A percentile compares a stretch with the other conserved stretches of the same genome.
phyloP scores from a whole-genome alignment of 2,329 filamentous ascomycete species.

The Malbranchea zuffiana region DNA sequence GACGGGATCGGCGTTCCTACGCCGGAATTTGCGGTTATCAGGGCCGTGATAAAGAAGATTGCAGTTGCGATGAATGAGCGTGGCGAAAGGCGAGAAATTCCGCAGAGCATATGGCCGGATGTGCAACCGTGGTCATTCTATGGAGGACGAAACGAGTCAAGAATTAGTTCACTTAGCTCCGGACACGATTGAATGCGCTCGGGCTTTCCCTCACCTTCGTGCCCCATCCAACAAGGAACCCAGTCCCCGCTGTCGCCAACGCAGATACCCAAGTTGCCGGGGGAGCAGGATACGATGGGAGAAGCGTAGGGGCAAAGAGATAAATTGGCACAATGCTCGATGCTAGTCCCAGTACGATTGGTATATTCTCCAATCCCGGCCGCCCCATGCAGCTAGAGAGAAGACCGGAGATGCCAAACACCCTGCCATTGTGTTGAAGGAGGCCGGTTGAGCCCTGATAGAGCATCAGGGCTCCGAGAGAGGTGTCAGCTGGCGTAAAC shows the following conservation, averaged over 20 bases:
- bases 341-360: conserved; percentile 38
- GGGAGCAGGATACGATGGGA: conserved; percentile 34
- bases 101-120: conserved; percentile 47
- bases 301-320: conserved; percentile 33
- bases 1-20: conserved; percentile 27
- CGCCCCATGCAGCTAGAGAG: conserved; percentile 33
- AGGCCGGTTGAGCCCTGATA: conserved; percentile 41
- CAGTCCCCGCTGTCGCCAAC: conserved; percentile 33
- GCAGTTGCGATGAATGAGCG: conserved; percentile 40
- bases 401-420: conserved; percentile 42
- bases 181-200: not conserved
- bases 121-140: conserved; percentile 43
- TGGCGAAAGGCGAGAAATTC: conserved; percentile 39
- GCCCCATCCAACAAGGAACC: conserved; percentile 41
- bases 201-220: conserved; percentile 36
- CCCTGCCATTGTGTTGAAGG: conserved; percentile 41
- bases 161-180: conserved; percentile 1
- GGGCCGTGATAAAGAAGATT: conserved; percentile 34
- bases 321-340: conserved; percentile 36
- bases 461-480: conserved; percentile 41
- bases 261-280: conserved; percentile 26
- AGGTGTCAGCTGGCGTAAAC: conserved; percentile 45
- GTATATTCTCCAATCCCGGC: conserved; percentile 33
- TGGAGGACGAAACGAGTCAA: conserved; percentile 2
- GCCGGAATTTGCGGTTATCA: conserved; percentile 34